phyloP scores from a whole-genome alignment of 2,329 filamentous ascomycete genomes.

The Scorias spongiosa region DNA sequence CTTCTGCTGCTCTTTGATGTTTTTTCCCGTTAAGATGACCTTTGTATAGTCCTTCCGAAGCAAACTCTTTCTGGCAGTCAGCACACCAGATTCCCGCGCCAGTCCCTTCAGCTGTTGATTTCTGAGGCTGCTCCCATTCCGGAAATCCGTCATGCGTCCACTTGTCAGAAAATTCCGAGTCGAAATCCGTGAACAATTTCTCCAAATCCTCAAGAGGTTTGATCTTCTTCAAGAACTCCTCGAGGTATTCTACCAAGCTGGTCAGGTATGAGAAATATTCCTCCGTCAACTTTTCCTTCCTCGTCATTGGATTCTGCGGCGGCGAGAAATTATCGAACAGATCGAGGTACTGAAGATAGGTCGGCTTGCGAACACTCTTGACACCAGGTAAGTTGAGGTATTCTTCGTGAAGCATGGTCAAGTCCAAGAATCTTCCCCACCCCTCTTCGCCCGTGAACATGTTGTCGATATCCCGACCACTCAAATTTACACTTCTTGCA shows the following conservation, averaged over 20 bases:
- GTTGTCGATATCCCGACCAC: constrained; percentile 59
- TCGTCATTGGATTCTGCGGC: constrained; percentile 58
- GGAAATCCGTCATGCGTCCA: constrained; percentile 70
- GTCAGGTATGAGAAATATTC: constrained; percentile 84
- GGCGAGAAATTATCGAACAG: constrained; percentile 74
- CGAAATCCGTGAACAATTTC: constrained; percentile 59
- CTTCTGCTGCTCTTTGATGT: constrained; percentile 69
- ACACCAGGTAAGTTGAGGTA: constrained; percentile 81
- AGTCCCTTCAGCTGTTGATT: constrained; percentile 41
- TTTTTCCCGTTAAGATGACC: constrained; percentile 82
- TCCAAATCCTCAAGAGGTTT: constrained; percentile 76
- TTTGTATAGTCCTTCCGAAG: constrained; percentile 88
- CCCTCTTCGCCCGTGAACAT: constrained; percentile 95
- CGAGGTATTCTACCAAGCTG: constrained; percentile 66
- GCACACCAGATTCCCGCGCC: constrained; percentile 71
- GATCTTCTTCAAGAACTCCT: constrained; percentile 72
- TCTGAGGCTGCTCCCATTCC: constrained; percentile 44
- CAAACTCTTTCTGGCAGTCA: constrained; percentile 88
- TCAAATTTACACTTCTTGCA: constrained; percentile 29
- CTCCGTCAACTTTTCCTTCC: constrained; percentile 76
- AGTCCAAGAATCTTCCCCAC: constrained; percentile 82
- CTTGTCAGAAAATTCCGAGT: constrained; percentile 65
- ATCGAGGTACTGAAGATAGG: constrained; percentile 86
- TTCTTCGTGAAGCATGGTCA: constrained; percentile 68
- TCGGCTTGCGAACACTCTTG: constrained; percentile 49